Percentiles rank a stretch among this genome's conserved stretches.
These are phyloP conservation scores for Trichosanthes cucumerina DNA, from an alignment of 306 rosid species.

Conservation along the genomic window DNA sequence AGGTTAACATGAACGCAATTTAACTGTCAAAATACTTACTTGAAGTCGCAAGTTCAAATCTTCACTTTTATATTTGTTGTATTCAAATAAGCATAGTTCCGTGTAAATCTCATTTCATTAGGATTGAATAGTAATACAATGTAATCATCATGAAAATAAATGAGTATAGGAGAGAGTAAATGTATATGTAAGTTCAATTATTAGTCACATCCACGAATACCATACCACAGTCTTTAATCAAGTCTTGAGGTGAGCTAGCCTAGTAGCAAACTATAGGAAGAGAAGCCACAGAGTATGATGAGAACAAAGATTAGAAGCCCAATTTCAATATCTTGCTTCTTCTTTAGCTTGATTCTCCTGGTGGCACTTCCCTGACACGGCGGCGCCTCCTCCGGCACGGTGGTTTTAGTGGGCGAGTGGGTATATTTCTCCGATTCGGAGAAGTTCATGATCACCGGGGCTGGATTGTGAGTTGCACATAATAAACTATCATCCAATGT, in stretches of 20 bases:
- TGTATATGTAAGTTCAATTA: not conserved
- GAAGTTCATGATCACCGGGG: not conserved
- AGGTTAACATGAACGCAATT: too few relatives aligned
- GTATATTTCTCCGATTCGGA: conserved; percentile 20
- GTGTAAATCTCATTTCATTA: not conserved
- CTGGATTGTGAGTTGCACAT: not conserved
- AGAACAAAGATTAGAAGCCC: not conserved
- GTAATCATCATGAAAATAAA: not conserved
- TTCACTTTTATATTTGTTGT: too few relatives aligned
- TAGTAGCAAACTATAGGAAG: not conserved
- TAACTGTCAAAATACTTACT: too few relatives aligned
- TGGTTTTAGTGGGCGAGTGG: conserved; percentile 9
- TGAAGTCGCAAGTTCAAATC: too few relatives aligned
- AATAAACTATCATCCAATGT: conserved; percentile 47
- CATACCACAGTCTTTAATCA: too few relatives aligned
- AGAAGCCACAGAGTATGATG: not conserved
- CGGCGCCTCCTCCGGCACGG: not conserved
- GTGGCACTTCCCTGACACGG: conserved; percentile 58
- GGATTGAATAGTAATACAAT: not conserved
- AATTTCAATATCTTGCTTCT: not conserved
- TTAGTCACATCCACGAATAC: not conserved
- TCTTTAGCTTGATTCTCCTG: conserved; percentile 35
- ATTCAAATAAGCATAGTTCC: too few relatives aligned
- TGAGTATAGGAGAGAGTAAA: too few relatives aligned
- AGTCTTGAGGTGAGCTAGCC: not conserved